Base-by-base conservation (phyloP, 1,284 basidiomycete species). In the Rhodotorula sp. region DNA sequence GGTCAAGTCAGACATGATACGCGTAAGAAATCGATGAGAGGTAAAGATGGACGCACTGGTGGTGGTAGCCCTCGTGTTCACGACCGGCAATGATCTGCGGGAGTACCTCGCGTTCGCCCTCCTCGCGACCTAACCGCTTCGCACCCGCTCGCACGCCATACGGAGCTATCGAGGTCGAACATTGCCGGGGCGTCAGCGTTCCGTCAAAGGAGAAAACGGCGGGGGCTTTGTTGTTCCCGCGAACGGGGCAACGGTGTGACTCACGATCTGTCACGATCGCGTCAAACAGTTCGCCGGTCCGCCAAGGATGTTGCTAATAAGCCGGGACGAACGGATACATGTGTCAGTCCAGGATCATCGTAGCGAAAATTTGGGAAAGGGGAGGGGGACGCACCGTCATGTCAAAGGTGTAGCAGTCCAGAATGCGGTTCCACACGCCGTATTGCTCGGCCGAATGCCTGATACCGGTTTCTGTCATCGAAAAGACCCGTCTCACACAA, bases 61-160 rank as follows among this genome's bases (percentile, higher is more conserved):
- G 72, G 49, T 71, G 67, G 28, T 61, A 65, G 14, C 72, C 74
- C 45, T 71, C 74, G 6, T 18, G 8, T 47, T 76, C 74, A 1
- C 72, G 60, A 3, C 74, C 73, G 21, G 64, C 60, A 3, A 75
- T 64, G 2, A 70, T 18, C 43, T 49, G 66, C 18, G 73, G 73
- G 28, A 47, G 18, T 3, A 74, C 76, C 26, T 80, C 80, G 79
- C 68, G 79, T 77, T 19, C 80, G 76, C 52, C 77, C 45, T 83
- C 81, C 66, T 84, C 83, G 64, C 93, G 85, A 1, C 97, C 97
- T 1, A 97, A 84, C 49, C 95, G 86, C 81, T 99, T 99, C 4
- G 97, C 97, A 2, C 97, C 97, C 23, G 97, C 95, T 45, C 97
- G 85, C 0, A 99, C 93, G 16, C 95, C 97, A 80, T 99, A 95